phyloP scores from a whole-genome alignment of 805 yeast species.

The Geotrichum ghanense region DNA sequence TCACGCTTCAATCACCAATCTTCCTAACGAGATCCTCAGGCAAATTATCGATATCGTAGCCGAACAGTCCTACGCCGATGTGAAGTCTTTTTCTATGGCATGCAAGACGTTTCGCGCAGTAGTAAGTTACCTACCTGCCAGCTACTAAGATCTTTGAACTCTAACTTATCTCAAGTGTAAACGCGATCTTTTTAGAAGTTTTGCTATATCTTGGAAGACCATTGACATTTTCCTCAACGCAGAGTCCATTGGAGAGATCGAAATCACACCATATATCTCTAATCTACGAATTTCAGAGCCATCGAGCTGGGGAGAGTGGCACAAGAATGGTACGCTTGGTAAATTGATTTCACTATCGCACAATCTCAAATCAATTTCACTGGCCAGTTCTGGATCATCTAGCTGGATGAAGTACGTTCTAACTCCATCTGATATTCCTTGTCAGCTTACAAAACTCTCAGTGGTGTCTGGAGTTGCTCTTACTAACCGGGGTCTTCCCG shows the following conservation, averaged over 20 bases:
- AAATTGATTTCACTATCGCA: conserved; percentile 6
- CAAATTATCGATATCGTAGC: neutral
- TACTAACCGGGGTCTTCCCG: neutral
- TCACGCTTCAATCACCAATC: no score
- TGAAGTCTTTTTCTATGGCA: neutral
- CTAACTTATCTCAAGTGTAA: neutral
- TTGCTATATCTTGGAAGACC: neutral
- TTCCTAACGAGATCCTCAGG: neutral
- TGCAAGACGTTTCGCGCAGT: neutral
- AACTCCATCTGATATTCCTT: conserved; percentile 2
- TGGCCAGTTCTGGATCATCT: conserved; percentile 10
- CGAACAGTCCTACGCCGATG: neutral
- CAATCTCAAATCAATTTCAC: conserved; percentile 1
- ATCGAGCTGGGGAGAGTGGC: conserved; percentile 12
- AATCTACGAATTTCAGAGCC: conserved; percentile 1
- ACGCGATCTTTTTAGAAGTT: neutral
- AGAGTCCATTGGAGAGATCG: neutral
- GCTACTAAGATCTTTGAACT: neutral
- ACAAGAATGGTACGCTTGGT: conserved; percentile 5
- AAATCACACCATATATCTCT: neutral
- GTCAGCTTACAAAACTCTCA: conserved; percentile 4
- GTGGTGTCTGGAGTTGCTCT: conserved; percentile 4
- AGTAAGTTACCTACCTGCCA: neutral
- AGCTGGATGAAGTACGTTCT: conserved; percentile 10
- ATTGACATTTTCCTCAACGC: neutral